Evolutionary conservation across 2,329 filamentous ascomycete genomes (phyloP).

Genomic region (Lanzia echinophila): DNA sequence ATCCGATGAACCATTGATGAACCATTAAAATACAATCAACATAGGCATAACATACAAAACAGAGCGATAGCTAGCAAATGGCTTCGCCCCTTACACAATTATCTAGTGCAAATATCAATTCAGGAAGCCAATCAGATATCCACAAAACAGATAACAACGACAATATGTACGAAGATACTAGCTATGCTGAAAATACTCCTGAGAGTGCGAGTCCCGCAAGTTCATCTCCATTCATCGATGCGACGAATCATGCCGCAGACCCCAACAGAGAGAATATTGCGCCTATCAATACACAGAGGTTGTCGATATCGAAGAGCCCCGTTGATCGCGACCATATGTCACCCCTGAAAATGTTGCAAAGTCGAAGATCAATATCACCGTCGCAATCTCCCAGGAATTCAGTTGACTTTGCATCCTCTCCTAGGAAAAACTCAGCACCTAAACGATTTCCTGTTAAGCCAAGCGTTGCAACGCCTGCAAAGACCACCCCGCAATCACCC

Average conservation of each 20-base stretch:
- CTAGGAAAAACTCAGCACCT: conserved; percentile 42
- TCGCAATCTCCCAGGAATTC: conserved; percentile 18
- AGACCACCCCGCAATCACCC: conserved; percentile 17
- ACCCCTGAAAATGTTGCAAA: conserved; percentile 28
- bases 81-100: conserved; percentile 10
- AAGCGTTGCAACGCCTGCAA: conserved; percentile 30
- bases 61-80: conserved; percentile 7
- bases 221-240: conserved; percentile 26
- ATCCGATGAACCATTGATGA: conserved; percentile 5
- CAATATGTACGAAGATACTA: conserved; percentile 22
- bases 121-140: conserved; percentile 12
- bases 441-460: conserved; percentile 58
- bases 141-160: conserved; percentile 12
- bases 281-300: conserved; percentile 21
- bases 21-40: neutral
- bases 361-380: conserved; percentile 17
- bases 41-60: conserved; percentile 1
- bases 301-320: conserved; percentile 19
- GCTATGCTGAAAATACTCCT: conserved; percentile 18
- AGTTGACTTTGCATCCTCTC: conserved; percentile 31
- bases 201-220: conserved; percentile 25
- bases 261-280: conserved; percentile 24
- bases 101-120: conserved; percentile 7
- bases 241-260: conserved; percentile 18
- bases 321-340: conserved; percentile 22